Base-by-base conservation (phyloP, 441 rosid species). In the Populus hybrid region DNA sequence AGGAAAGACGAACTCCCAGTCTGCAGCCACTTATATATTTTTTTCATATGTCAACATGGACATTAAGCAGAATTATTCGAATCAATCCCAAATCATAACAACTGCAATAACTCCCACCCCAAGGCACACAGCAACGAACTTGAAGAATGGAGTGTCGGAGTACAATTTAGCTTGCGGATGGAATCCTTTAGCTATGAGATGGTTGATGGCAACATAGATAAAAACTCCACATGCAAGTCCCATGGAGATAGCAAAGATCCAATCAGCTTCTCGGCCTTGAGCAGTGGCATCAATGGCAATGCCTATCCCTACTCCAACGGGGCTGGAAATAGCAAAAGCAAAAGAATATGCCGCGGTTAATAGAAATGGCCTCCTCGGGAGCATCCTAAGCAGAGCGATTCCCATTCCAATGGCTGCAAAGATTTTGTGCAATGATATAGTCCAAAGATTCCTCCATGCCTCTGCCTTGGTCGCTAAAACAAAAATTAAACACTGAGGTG, bases 361-460 rank as follows among this genome's bases (percentile, higher is more conserved):
- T 11, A 89, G 50, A 36, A 90, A 77, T 68, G 97, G 96, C 74
- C 93, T 90, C 73, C 87, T 80, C 3, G 97, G 97, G 9, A 89
- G 82, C 89, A 90, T 91, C 23, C 90, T 87, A 5, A 93, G 93
- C 19, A 91, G 89, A 69, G 97, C 93, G 61, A 93, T 93, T 21
- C 93, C 96, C 96, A 93, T 91, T 5, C 93, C 96, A 9, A 88
- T 83, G 0, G 97, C 97, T 32, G 97, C 97, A 79, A 93, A 91
- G 30, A 93, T 77, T 82, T 91, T 91, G 88, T 93, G 97, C 75
- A 91, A 81, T 2, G 84, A 81, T 72, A 91, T 90, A 19, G 94
- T 93, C 96, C 97, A 93, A 7, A 93, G 82, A 68, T 91, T 91
- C 84, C 83, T 93, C 94, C 96, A 93, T 32, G 97, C 97, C 36